Base-by-base conservation (phyloP, 2,329 filamentous ascomycete genomes). In the Colletotrichum simmondsii region DNA sequence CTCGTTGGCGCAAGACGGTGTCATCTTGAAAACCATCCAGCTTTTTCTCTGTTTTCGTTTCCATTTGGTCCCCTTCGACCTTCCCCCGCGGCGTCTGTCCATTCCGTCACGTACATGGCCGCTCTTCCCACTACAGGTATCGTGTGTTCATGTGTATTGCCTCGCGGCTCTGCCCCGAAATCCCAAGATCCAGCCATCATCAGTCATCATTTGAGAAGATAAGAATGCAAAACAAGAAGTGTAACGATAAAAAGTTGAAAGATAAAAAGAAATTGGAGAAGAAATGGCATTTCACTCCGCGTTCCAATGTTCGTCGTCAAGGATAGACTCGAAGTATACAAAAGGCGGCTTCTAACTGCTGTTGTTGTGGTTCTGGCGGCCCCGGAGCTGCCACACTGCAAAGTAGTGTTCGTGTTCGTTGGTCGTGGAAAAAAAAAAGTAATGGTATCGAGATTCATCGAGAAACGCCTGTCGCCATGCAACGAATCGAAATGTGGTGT, bases 391-490 rank as follows among this genome's bases (percentile, higher is more conserved):
- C 53, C 32, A 22, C 32, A 26, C 53, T 54, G 54, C 54, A 49
- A 30, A 53, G 58, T 32, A 28, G 49, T 58, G 30, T 67, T 64
- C 19, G 62, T 59, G 59, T 49, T 63, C 59, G 42, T 46, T 28
- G 59, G 54, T 59, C 8, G 32, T 49, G 37, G 37, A 6, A 26
- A 54, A 65, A 54, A 65, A 75, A 75, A 62, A 66, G 54, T 68
- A 69, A 56, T 76, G 70, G 71, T 71, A 76, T 68, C 64, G 65
- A 75, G 75, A 59, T 68, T 63, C 67, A 73, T 75, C 63, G 71
- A 75, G 67, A 77, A 80, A 84, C 81, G 81, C 82, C 82, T 76
- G 77, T 81, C 80, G 82, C 83, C 81, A 85, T 85, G 83, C 83
- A 82, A 71, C 57, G 53, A 75, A 67, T 69, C 52, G 67, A 75